A percentile compares a stretch with the other conserved stretches of the same genome.
phyloP scores from a whole-genome alignment of 2,329 filamentous ascomycete genomes.

The Alternaria solani region DNA sequence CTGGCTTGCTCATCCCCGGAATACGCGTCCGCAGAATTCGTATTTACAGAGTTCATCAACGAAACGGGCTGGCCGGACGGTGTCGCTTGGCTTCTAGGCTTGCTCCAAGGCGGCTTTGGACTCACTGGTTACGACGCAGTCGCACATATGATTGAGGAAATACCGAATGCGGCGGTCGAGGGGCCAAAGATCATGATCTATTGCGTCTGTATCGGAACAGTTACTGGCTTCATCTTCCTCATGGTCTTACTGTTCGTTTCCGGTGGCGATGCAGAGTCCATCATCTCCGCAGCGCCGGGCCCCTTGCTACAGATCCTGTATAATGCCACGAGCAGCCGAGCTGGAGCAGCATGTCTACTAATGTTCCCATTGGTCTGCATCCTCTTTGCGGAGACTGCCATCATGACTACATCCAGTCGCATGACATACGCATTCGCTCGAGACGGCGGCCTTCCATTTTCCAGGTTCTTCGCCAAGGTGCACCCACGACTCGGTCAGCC shows the following conservation, averaged over 20 bases:
- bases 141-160: conserved; percentile 67
- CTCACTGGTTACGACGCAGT: conserved; percentile 64
- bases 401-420: conserved; percentile 71
- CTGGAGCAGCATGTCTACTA: conserved; percentile 69
- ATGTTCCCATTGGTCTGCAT: conserved; percentile 72
- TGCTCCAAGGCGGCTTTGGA: conserved; percentile 63
- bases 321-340: conserved; percentile 67
- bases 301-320: conserved; percentile 70
- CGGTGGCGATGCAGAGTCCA: conserved; percentile 61
- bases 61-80: conserved; percentile 74
- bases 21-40: conserved; percentile 70
- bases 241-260: conserved; percentile 70
- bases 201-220: conserved; percentile 68
- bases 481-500: conserved; percentile 70
- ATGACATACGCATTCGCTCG: conserved; percentile 74
- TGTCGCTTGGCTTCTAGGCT: conserved; percentile 61
- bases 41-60: conserved; percentile 74
- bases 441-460: conserved; percentile 72
- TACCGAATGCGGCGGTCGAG: conserved; percentile 64
- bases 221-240: conserved; percentile 70
- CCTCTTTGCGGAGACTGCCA: conserved; percentile 68
- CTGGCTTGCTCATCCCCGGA: conserved; percentile 71
- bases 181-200: conserved; percentile 73
- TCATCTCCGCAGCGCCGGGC: conserved; percentile 64
- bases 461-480: conserved; percentile 66